Evolutionary conservation across 306 rosid species (phyloP).

Genomic region (Rosa lucieae): DNA sequence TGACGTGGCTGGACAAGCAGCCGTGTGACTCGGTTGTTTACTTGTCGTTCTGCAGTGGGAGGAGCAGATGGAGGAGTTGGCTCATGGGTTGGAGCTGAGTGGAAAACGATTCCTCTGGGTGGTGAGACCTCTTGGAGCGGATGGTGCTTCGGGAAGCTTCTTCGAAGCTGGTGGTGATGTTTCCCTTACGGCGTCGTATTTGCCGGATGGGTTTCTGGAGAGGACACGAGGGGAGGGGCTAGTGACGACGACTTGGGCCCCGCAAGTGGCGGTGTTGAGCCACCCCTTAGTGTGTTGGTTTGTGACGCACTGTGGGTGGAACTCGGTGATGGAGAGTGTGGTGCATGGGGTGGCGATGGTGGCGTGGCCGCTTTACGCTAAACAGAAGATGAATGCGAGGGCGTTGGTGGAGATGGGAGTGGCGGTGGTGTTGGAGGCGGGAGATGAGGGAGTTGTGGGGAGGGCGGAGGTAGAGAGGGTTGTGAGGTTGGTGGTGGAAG

Average conservation of each 20-base stretch:
- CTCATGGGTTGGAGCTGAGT: constrained; percentile 51
- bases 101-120: constrained; percentile 58
- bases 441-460: background rate
- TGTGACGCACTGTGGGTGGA: constrained; percentile 34
- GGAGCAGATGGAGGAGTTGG: constrained; percentile 40
- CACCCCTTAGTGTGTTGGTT: constrained; percentile 24
- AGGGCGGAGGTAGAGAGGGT: background rate
- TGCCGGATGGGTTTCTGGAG: constrained; percentile 23
- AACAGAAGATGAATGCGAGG: constrained; percentile 25
- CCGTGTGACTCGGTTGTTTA: constrained; percentile 48
- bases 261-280: constrained; percentile 12
- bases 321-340: constrained; percentile 24
- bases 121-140: constrained; percentile 36
- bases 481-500: constrained; percentile 13
- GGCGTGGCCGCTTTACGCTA: constrained; percentile 32
- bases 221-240: background rate
- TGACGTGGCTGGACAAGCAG: constrained; percentile 60
- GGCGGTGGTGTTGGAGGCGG: background rate
- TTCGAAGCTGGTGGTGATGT: background rate
- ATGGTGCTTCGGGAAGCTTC: constrained; percentile 17
- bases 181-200: background rate
- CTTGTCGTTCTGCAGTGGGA: constrained; percentile 53
- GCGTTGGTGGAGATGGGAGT: constrained; percentile 19
- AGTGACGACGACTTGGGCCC: constrained; percentile 26
- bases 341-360: constrained; percentile 16